These are phyloP conservation scores for Aureobasidium namibiae DNA, from an alignment of 2,329 filamentous ascomycete species.

Conservation along the genomic window DNA sequence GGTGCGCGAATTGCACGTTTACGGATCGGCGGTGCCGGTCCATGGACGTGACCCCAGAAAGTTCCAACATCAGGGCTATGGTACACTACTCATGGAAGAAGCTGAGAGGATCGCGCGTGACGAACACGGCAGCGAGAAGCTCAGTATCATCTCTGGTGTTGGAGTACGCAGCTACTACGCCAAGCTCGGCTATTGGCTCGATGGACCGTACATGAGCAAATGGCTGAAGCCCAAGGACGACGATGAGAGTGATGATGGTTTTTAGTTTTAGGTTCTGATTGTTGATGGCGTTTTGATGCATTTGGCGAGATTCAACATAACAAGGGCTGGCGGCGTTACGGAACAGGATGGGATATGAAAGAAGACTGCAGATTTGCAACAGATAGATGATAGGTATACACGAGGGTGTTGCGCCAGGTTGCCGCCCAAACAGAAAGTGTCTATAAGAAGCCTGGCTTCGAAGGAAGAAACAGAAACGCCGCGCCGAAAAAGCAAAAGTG, in stretches of 20 bases:
- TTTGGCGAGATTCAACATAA: background rate
- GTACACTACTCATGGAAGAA: slow-evolving; percentile 94
- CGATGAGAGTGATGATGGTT: slow-evolving; percentile 19
- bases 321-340: background rate
- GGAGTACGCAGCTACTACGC: slow-evolving; percentile 92
- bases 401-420: background rate
- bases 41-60: slow-evolving; percentile 92
- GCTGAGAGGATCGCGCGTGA: slow-evolving; percentile 90
- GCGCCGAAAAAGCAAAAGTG: slow-evolving; percentile 2
- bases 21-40: slow-evolving; percentile 93
- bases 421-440: background rate
- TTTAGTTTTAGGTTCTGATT: background rate
- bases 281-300: background rate
- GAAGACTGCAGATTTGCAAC: background rate
- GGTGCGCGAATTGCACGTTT: slow-evolving; percentile 91
- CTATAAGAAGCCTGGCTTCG: background rate
- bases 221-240: slow-evolving; percentile 20
- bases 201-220: slow-evolving; percentile 65
- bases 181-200: slow-evolving; percentile 85
- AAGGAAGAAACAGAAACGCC: slow-evolving; percentile 1
- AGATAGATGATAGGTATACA: slow-evolving; percentile 4
- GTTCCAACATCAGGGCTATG: slow-evolving; percentile 97
- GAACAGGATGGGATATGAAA: background rate
- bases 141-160: slow-evolving; percentile 96
- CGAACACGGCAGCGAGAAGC: slow-evolving; percentile 88